These are phyloP conservation scores for Boechera retrofracta DNA, from an alignment of 345 rosid genomes.

Conservation along the genomic window DNA sequence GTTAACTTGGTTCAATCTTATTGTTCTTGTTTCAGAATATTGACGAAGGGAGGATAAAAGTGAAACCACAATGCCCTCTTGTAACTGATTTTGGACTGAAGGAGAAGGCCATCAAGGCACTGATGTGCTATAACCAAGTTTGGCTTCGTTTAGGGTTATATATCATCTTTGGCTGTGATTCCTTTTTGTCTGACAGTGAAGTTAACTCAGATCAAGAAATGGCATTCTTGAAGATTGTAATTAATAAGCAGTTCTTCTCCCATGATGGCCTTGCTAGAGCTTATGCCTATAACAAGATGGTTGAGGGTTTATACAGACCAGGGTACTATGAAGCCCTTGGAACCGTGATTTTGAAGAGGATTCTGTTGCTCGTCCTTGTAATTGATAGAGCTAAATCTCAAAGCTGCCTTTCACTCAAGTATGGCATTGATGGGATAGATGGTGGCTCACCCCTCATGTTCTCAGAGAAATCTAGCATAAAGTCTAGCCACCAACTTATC, in stretches of 20 bases:
- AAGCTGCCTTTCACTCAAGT: constrained; percentile 73
- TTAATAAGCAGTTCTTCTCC: constrained; percentile 76
- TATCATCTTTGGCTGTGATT: constrained; percentile 81
- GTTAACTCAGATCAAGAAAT: constrained; percentile 58
- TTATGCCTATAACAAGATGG: constrained; percentile 90
- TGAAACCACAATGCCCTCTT: constrained; percentile 86
- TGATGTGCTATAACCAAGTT: constrained; percentile 73
- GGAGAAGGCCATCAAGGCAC: constrained; percentile 65
- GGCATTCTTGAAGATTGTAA: constrained; percentile 74
- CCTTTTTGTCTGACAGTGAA: constrained; percentile 65
- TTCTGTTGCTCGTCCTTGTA: constrained; percentile 75
- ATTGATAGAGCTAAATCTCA: constrained; percentile 84
- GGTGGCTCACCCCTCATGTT: constrained; percentile 94
- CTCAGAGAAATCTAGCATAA: constrained; percentile 56
- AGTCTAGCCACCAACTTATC: constrained; percentile 82
- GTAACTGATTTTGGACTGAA: constrained; percentile 91
- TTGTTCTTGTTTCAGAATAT: constrained; percentile 61
- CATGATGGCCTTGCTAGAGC: constrained; percentile 75
- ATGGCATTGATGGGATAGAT: constrained; percentile 91
- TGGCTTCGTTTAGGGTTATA: constrained; percentile 89
- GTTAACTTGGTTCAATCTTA: constrained; percentile 7
- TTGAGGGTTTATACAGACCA: constrained; percentile 88
- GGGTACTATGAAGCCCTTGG: constrained; percentile 93
- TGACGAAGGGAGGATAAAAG: constrained; percentile 87
- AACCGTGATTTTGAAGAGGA: constrained; percentile 78